These are phyloP conservation scores for Geotrichum phurueaensis DNA, from an alignment of 1,139 yeast genomes.

Conservation along the genomic window DNA sequence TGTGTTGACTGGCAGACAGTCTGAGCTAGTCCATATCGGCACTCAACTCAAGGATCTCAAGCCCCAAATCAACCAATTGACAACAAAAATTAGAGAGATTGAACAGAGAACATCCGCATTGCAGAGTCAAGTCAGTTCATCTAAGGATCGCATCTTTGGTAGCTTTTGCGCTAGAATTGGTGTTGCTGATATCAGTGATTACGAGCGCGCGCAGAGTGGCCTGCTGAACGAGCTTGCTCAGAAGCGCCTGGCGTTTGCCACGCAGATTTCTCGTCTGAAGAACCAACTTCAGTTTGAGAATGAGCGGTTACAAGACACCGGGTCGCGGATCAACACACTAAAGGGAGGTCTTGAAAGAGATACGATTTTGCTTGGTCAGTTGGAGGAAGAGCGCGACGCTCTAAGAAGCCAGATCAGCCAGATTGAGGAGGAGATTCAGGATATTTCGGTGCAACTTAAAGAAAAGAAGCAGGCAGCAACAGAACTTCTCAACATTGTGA, in stretches of 20 bases:
- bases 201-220: conserved; percentile 57
- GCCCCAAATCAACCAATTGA: conserved; percentile 18
- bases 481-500: conserved; percentile 17
- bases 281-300: conserved; percentile 61
- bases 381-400: conserved; percentile 17
- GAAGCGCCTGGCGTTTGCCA: conserved; percentile 56
- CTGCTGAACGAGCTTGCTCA: conserved; percentile 54
- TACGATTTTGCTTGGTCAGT: conserved; percentile 20
- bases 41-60: conserved; percentile 23
- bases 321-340: conserved; percentile 41
- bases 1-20: conserved; percentile 46
- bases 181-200: conserved; percentile 53
- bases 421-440: conserved; percentile 27
- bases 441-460: conserved; percentile 36
- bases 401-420: conserved; percentile 18
- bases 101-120: conserved; percentile 31
- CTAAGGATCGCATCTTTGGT: conserved; percentile 40
- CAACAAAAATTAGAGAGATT: conserved; percentile 25
- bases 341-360: conserved; percentile 36
- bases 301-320: conserved; percentile 49
- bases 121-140: conserved; percentile 24
- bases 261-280: conserved; percentile 55
- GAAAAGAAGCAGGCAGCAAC: conserved; percentile 26
- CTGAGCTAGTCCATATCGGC: conserved; percentile 52
- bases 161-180: conserved; percentile 52